Evolutionary conservation across 495 filamentous ascomycete species (phyloP).

Genomic region (Penicillium argentinense): DNA sequence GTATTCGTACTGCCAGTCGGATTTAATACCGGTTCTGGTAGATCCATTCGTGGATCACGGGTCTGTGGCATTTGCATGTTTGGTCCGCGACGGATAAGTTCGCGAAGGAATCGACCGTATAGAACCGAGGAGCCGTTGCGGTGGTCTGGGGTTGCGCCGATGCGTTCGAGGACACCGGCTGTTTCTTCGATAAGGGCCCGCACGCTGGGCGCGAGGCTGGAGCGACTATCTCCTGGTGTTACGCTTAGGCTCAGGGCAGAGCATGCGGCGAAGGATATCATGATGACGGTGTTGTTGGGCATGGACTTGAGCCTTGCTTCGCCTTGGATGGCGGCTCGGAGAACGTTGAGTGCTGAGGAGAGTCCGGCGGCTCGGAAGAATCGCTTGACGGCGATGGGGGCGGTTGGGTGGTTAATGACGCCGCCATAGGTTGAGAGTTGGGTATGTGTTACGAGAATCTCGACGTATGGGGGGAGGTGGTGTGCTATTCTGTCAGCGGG

Average conservation of each 20-base stretch:
- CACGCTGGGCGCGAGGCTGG: conserved; percentile 65
- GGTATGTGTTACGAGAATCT: conserved; percentile 72
- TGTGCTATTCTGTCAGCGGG: conserved; percentile 40
- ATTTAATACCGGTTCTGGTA: too few species aligned
- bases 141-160: conserved; percentile 62
- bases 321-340: conserved; percentile 70
- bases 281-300: conserved; percentile 76
- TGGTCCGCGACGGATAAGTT: conserved; percentile 51
- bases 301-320: conserved; percentile 68
- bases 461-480: conserved; percentile 68
- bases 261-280: conserved; percentile 75
- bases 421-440: conserved; percentile 69
- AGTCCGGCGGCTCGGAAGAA: conserved; percentile 70
- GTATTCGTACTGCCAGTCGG: too few species aligned
- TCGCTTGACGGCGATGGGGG: conserved; percentile 65
- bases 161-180: conserved; percentile 65
- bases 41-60: background rate
- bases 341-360: conserved; percentile 69
- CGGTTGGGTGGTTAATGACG: conserved; percentile 73
- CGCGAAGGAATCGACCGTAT: conserved; percentile 61
- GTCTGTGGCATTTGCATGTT: too few species aligned
- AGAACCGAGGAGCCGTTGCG: conserved; percentile 61
- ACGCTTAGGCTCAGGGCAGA: conserved; percentile 65
- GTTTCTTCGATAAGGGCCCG: conserved; percentile 67
- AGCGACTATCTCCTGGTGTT: conserved; percentile 50